phyloP scores from a whole-genome alignment of 257 asterid genomes.

The Primulina huaijiensis region DNA sequence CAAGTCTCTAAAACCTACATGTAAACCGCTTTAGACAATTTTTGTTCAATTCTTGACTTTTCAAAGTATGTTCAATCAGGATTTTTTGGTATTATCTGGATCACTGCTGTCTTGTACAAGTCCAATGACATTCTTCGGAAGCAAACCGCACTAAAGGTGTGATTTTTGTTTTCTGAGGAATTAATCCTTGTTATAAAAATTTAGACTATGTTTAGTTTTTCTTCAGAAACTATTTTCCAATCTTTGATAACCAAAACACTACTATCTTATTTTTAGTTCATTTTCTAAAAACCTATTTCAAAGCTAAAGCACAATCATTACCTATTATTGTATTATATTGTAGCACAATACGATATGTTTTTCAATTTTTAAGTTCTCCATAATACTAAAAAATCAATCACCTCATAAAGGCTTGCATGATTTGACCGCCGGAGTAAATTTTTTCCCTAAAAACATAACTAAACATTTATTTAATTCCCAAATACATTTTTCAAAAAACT shows the following conservation, averaged over 20 bases:
- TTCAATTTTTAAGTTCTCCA: neutral
- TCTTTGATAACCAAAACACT: neutral
- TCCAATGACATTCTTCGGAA: conserved; percentile 77
- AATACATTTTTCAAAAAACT: neutral
- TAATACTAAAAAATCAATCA: too few species aligned
- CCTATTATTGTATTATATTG: too few species aligned
- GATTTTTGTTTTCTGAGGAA: conserved; percentile 12
- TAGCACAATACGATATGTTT: neutral
- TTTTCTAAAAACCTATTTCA: too few species aligned
- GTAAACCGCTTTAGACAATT: neutral
- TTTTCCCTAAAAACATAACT: neutral
- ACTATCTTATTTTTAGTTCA: neutral
- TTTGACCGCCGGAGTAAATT: neutral
- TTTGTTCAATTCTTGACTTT: conserved; percentile 12
- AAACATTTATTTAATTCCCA: neutral
- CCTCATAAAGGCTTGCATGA: neutral
- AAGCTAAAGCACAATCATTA: too few species aligned
- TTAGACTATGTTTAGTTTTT: too few species aligned
- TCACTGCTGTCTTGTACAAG: conserved; percentile 67
- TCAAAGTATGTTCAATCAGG: conserved; percentile 36
- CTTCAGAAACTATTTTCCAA: neutral
- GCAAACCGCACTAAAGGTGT: conserved; percentile 86
- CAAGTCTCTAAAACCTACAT: neutral
- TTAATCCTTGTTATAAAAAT: neutral
- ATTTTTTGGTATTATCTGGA: conserved; percentile 62